Conservation (phyloP, 495 filamentous ascomycete genomes). For the Margaritispora aquatica region DNA sequence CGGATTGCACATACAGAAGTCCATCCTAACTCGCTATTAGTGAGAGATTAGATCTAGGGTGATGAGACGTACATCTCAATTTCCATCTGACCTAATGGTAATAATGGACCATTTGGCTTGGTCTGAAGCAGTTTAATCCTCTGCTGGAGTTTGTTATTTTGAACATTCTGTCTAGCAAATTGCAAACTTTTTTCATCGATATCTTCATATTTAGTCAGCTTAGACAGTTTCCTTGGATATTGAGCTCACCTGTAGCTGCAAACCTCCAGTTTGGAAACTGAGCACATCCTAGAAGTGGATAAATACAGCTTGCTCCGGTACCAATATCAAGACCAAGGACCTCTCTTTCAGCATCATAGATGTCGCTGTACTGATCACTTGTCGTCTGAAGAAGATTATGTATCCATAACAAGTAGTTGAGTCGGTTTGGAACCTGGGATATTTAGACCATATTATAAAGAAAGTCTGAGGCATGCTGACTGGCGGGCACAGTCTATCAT, state of each 20-base stretch:
- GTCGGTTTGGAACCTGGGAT: conserved; percentile 62
- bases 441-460: neutral
- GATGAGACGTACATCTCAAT: conserved; percentile 38
- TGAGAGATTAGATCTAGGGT: neutral
- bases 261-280: conserved; percentile 66
- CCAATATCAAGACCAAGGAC: conserved; percentile 82
- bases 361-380: conserved; percentile 40
- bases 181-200: conserved; percentile 66
- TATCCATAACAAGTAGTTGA: conserved; percentile 90
- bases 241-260: conserved; percentile 56
- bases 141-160: conserved; percentile 52
- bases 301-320: conserved; percentile 86
- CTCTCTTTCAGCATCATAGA: conserved; percentile 48
- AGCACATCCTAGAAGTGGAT: conserved; percentile 74
- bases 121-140: conserved; percentile 61
- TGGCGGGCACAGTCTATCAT: conserved; percentile 84
- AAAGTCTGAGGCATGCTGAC: conserved; percentile 42
- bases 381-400: conserved; percentile 80
- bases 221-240: neutral
- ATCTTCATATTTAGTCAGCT: conserved; percentile 39
- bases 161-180: conserved; percentile 59
- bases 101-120: conserved; percentile 41
- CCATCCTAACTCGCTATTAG: conserved; percentile 41
- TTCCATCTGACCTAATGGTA: conserved; percentile 52
- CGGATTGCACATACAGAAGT: conserved; percentile 93